phyloP scores from a whole-genome alignment of 2,329 filamentous ascomycete genomes.

The Sporothrix globosa region DNA sequence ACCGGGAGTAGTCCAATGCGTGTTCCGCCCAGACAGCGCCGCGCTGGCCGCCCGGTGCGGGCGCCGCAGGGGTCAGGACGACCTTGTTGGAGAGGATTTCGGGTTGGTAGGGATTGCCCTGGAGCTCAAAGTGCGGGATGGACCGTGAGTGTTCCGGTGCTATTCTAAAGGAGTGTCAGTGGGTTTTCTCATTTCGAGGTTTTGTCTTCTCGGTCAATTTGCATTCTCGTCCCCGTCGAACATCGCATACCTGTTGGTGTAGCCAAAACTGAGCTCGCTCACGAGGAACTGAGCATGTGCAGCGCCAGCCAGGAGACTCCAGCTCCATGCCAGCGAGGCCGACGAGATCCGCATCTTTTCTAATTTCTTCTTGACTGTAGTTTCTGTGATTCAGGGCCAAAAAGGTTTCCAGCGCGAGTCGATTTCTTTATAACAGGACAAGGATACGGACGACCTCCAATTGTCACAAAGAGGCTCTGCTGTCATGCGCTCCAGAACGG shows the following conservation, averaged over 20 bases:
- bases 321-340: conserved; percentile 34
- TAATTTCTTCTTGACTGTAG: background rate
- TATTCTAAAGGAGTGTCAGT: conserved; percentile 54
- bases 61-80: conserved; percentile 84
- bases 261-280: conserved; percentile 77
- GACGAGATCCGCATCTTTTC: conserved; percentile 34
- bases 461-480: conserved; percentile 13
- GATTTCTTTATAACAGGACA: background rate
- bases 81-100: conserved; percentile 84
- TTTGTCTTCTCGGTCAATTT: background rate
- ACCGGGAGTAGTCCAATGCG: conserved; percentile 65
- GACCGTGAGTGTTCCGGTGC: conserved; percentile 60
- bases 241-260: conserved; percentile 60
- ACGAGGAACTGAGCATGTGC: conserved; percentile 68
- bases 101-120: conserved; percentile 58
- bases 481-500: background rate
- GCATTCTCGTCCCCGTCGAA: background rate
- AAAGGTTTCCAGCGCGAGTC: background rate
- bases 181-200: background rate
- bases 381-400: background rate
- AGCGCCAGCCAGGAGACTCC: conserved; percentile 41
- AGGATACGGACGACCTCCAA: background rate
- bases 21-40: conserved; percentile 79
- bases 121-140: conserved; percentile 59
- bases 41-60: conserved; percentile 81